These are phyloP conservation scores for Massariosphaeria phaeospora DNA, from an alignment of 495 filamentous ascomycete species.

Conservation along the genomic window DNA sequence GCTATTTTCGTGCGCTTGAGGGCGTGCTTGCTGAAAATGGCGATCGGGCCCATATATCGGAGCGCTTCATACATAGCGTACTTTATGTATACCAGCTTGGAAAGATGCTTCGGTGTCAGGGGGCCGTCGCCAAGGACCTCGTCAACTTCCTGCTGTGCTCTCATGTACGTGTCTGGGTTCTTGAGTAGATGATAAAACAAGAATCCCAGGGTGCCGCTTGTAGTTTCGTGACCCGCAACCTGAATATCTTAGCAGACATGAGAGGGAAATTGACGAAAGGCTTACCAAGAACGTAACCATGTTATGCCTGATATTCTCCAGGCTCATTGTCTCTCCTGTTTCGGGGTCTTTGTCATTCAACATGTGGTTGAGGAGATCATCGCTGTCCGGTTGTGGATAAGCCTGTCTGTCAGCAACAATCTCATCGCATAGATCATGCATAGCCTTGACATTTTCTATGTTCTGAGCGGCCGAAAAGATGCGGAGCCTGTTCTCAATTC, in stretches of 20 bases:
- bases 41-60: conserved; percentile 17
- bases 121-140: conserved; percentile 18
- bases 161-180: conserved; percentile 16
- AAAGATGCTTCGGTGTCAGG: conserved; percentile 5
- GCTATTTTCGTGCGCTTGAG: conserved; percentile 1
- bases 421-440: conserved; percentile 54
- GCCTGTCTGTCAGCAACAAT: conserved; percentile 54
- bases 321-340: conserved; percentile 59
- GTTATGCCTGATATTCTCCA: conserved; percentile 61
- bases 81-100: conserved; percentile 14
- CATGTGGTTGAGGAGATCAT: conserved; percentile 65
- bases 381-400: conserved; percentile 46
- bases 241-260: not conserved
- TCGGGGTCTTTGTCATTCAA: conserved; percentile 59
- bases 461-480: conserved; percentile 53
- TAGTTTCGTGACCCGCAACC: conserved; percentile 63
- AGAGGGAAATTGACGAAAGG: not conserved
- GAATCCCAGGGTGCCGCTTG: conserved; percentile 32
- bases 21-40: conserved; percentile 10
- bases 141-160: conserved; percentile 26
- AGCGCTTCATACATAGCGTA: conserved; percentile 21
- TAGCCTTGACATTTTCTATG: conserved; percentile 51
- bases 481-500: conserved; percentile 49
- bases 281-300: conserved; percentile 66
- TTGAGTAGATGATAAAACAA: conserved; percentile 23